Evolutionary conservation across 192 early-diverging fungal species (phyloP), one percentile per base, ranked within the genome.

Genomic region (Rhizophlyctis rosea): DNA sequence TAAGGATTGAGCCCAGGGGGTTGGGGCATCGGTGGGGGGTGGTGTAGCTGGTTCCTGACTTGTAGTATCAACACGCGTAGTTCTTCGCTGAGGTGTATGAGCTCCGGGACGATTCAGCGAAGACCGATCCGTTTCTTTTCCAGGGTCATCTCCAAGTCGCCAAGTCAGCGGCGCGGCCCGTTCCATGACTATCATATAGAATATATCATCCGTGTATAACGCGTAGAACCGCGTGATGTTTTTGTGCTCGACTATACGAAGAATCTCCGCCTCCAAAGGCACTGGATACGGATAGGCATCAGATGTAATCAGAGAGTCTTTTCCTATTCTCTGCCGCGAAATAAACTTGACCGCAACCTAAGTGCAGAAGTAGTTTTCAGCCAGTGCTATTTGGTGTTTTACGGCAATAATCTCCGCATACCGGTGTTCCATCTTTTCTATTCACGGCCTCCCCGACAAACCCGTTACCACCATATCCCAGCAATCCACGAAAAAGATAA

Each of bases 391-490:
- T 47, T n/a, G 44, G 44, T 47, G n/a, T n/a, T 14, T 47, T 47
- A 14, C n/a, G 44, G n/a, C 44, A n/a, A 47, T 47, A 47, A 47
- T 47, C n/a, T 47, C n/a, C n/a, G n/a, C n/a, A n/a, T n/a, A n/a
- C n/a, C 3, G 54, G 32, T 14, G 50, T 56, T 36, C 63, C 69
- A 48, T 49, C 54, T 34, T n/a, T 25, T 18, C 60, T 29, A 27
- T 68, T 56, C 13, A 70, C 16, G 2, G 65, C 71, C 4, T 34
- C 71, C 2, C 66, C 71, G 3, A 72, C 54, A 47, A 64, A 72
- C 18, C 71, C 71, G 32, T 72, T 72, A 3, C 71, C 71, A 5
- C 71, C 71, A 50, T 69, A 72, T 28, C 71, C 71, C 18, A 72
- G 21, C 1, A 72, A 47, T 0, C 67, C 71, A 9, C 35, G 56